Evolutionary conservation across 768 basidiomycete genomes (phyloP).

Genomic region (Russula dissimulans): DNA sequence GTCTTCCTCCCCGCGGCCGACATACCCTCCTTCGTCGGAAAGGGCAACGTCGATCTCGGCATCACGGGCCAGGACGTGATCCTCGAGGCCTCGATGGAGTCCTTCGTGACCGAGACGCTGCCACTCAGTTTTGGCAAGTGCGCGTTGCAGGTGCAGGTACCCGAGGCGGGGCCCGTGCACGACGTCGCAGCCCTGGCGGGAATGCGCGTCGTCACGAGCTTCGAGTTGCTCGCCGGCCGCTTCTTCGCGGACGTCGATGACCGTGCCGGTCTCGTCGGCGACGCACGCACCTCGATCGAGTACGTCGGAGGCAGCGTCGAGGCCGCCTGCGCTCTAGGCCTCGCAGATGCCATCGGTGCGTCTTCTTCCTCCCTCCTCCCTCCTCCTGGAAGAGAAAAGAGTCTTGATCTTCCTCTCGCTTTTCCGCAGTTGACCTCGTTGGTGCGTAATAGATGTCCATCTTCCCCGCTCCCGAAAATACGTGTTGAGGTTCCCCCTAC

Average conservation of each 20-base stretch:
- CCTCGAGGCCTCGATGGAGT: slow-evolving; percentile 77
- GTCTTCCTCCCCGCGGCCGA: slow-evolving; percentile 95
- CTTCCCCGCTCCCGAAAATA: no score
- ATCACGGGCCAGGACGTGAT: slow-evolving; percentile 99
- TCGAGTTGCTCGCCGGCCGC: slow-evolving; percentile 74
- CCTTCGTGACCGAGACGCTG: slow-evolving; percentile 67
- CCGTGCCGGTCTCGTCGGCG: slow-evolving; percentile 40
- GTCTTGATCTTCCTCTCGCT: neutral
- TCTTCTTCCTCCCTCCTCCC: neutral
- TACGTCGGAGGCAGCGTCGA: slow-evolving; percentile 98
- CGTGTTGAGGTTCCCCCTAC: neutral
- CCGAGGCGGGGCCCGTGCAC: slow-evolving; percentile 61
- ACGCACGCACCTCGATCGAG: slow-evolving; percentile 70
- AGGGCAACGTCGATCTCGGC: slow-evolving; percentile 92
- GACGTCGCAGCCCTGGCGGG: slow-evolving; percentile 75
- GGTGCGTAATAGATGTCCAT: slow-evolving; percentile 40
- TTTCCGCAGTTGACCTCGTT: slow-evolving; percentile 76
- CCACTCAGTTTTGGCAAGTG: slow-evolving; percentile 92
- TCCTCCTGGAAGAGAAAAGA: neutral
- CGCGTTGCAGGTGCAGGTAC: slow-evolving; percentile 82
- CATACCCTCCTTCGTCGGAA: slow-evolving; percentile 97
- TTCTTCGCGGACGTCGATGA: slow-evolving; percentile 68
- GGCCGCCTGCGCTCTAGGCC: slow-evolving; percentile 90
- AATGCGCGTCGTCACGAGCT: slow-evolving; percentile 90
- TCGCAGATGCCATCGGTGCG: slow-evolving; percentile 94